Conservation (phyloP, 129 eudicot genomes). For the Saposhnikovia divaricata region DNA sequence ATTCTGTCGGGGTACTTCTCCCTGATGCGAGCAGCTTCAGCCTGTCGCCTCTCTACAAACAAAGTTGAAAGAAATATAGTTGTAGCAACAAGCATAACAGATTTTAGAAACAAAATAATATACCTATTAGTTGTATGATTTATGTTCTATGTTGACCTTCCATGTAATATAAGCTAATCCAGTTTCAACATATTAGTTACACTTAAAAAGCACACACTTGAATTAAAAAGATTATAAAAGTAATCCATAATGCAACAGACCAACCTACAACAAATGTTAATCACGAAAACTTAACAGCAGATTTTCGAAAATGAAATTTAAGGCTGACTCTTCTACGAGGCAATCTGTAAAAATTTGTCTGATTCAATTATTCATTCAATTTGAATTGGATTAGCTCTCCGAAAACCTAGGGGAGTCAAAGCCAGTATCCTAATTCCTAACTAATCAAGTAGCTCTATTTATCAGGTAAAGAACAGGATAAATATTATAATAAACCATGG, state of each 20-base stretch:
- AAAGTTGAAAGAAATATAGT: not conserved
- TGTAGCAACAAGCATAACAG: not conserved
- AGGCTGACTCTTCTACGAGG: not conserved
- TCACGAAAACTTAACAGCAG: not conserved
- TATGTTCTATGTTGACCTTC: not conserved
- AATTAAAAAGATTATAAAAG: no score
- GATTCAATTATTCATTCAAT: not conserved
- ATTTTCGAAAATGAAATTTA: no score
- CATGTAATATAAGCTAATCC: not conserved
- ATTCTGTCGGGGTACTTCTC: conserved; percentile 94
- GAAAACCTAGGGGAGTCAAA: no score
- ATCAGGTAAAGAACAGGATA: not conserved
- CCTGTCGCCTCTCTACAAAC: conserved; percentile 77
- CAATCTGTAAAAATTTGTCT: not conserved
- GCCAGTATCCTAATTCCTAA: not conserved
- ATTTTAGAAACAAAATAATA: not conserved
- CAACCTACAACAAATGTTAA: not conserved
- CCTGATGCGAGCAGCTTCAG: conserved; percentile 97
- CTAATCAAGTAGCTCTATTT: not conserved
- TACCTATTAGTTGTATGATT: not conserved
- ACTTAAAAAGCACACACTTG: not conserved
- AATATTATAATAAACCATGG: no score
- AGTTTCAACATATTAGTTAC: not conserved
- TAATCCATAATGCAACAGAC: not conserved
- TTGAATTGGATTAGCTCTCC: no score